Base-by-base conservation (phyloP, 2,329 filamentous ascomycete genomes). In the Pseudomassariella vexata region DNA sequence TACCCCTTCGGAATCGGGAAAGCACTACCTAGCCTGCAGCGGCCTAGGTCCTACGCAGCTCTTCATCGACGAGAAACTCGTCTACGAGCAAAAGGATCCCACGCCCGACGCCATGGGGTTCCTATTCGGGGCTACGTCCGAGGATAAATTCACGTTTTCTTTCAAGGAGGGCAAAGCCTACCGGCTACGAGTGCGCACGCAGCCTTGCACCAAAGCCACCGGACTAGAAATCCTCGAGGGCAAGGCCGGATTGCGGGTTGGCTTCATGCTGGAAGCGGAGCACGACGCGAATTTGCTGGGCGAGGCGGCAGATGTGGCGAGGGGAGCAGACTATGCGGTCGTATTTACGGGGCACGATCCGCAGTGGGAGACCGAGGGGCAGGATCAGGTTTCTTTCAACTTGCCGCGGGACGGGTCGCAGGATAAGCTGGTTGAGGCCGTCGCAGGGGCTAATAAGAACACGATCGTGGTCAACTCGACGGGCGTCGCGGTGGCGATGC, bases 311-410 rank as follows among this genome's bases (percentile, higher is more conserved):
- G 59, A 69, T 9, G 57, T 73, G 4, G 79, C 79, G n/a, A 66
- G 67, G 42, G 60, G 66, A 7, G 70, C 70, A 1, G 77, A 82
- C 23, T 68, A 79, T 37, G 79, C 80, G 11, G 62, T 82, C 14
- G 56, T 81, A n/a, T 71, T 79, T 40, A 72, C 76, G 11, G 79
- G 80, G 2, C 64, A 83, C 18, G 80, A 81, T 44, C 65, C 53
- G 5, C 49, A 53, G 36, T 57, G 53, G 55, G 56, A 60, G 44
- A 57, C 55, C 0, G 56, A 85, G 78, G 62, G 66, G 28, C 79
- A 81, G 41, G 82, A 85, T 49, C 75, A 82, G 35, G 83, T 83
- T 51, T 84, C 85, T 44, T 66, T 87, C 40, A 82, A 82, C 11
- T 60, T 85, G 3, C 85, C 82, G 66, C 66, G 52, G 1, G 51